Percentiles rank a stretch among this genome's conserved stretches.
Conservation (phyloP, 1,139 yeast species). For the Taiozyma onychis region DNA sequence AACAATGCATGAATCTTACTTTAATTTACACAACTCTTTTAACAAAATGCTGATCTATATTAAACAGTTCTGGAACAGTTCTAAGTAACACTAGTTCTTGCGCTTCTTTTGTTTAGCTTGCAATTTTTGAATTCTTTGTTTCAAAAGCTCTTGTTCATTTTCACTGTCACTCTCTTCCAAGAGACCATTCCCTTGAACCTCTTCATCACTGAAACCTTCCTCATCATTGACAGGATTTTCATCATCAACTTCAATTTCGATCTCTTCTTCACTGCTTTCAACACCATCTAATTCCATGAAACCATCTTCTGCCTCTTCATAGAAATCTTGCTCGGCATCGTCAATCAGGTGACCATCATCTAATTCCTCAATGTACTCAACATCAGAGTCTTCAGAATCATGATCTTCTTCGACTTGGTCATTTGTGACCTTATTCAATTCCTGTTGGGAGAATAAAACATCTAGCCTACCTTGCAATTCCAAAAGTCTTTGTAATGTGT, state of each 20-base stretch:
- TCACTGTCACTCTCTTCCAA: constrained; percentile 17
- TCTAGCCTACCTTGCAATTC: constrained; percentile 81
- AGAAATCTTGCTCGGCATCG: constrained; percentile 31
- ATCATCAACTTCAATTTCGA: constrained; percentile 13
- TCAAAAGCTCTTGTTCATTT: constrained; percentile 21
- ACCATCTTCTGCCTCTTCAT: constrained; percentile 28
- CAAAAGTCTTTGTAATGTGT: constrained; percentile 69
- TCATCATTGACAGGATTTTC: constrained; percentile 24
- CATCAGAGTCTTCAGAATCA: constrained; percentile 37
- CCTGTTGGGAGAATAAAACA: constrained; percentile 64
- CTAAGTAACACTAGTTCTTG: constrained; percentile 7
- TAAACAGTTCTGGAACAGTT: background rate
- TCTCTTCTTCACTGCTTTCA: constrained; percentile 22
- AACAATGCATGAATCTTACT: background rate
- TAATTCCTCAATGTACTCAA: constrained; percentile 35
- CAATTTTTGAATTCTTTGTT: constrained; percentile 18
- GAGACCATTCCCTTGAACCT: constrained; percentile 14
- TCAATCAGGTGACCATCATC: constrained; percentile 35
- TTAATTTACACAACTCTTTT: background rate
- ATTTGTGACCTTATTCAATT: constrained; percentile 42
- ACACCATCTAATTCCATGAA: constrained; percentile 26
- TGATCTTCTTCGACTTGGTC: constrained; percentile 32
- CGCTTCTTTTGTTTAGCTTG: constrained; percentile 20
- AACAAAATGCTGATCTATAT: background rate
- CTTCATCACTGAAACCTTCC: constrained; percentile 24